phyloP scores from a whole-genome alignment of 805 yeast species.

The Candida suzukii region DNA sequence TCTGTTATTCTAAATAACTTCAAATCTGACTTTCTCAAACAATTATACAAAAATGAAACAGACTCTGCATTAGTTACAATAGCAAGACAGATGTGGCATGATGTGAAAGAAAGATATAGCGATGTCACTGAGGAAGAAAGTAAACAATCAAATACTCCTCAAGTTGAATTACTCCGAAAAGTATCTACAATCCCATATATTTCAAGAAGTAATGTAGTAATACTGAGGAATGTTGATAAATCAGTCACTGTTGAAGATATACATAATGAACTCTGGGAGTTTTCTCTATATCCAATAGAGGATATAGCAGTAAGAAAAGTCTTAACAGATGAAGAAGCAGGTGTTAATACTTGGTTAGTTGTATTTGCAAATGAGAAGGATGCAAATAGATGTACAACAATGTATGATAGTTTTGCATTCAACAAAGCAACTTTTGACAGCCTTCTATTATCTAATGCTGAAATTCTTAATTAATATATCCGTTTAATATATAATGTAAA shows the following conservation, averaged over 20 bases:
- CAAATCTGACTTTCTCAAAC: slow-evolving; percentile 1
- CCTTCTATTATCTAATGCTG: neutral
- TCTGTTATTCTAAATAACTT: slow-evolving; percentile 1
- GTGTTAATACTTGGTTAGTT: slow-evolving; percentile 26
- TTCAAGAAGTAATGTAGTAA: slow-evolving; percentile 25
- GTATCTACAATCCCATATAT: slow-evolving; percentile 5
- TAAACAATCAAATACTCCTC: neutral
- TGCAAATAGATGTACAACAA: slow-evolving; percentile 44
- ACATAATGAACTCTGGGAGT: slow-evolving; percentile 38
- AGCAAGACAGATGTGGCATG: neutral
- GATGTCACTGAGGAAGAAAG: neutral
- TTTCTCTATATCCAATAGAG: slow-evolving; percentile 29
- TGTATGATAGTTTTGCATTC: slow-evolving; percentile 40
- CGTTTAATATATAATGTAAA: too few relatives aligned
- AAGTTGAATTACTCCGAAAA: neutral
- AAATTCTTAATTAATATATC: neutral
- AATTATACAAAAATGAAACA: neutral
- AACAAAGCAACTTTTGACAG: slow-evolving; percentile 7
- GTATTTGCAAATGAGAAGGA: slow-evolving; percentile 37
- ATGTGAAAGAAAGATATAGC: neutral
- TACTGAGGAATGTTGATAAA: slow-evolving; percentile 41
- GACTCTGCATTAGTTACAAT: slow-evolving; percentile 2
- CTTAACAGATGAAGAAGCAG: slow-evolving; percentile 3
- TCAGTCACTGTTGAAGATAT: slow-evolving; percentile 32
- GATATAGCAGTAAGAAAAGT: slow-evolving; percentile 11